Percentiles rank a stretch among this genome's conserved stretches.
These are phyloP conservation scores for Stellera chamaejasme DNA, from an alignment of 345 rosid species.

Conservation along the genomic window DNA sequence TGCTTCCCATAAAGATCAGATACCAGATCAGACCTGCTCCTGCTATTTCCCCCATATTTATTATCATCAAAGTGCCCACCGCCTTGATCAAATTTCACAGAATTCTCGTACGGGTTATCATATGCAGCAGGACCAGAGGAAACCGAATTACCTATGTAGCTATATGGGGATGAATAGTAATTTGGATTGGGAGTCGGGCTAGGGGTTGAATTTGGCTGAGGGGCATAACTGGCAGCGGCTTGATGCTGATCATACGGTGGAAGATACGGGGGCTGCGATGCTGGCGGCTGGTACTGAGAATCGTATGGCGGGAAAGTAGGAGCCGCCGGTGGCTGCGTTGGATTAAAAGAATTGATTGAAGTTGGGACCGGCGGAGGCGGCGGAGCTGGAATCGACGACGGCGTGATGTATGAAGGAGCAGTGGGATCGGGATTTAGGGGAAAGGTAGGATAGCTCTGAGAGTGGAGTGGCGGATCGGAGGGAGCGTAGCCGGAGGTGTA, in stretches of 20 bases:
- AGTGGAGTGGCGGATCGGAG: constrained; percentile 45
- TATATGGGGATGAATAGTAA: constrained; percentile 35
- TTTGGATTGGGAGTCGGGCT: constrained; percentile 25
- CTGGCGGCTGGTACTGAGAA: constrained; percentile 43
- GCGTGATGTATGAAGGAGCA: constrained; percentile 53
- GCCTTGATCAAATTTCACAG: constrained; percentile 46
- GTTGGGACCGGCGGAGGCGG: constrained; percentile 23
- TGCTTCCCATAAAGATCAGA: constrained; percentile 58
- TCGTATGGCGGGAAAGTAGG: constrained; percentile 60
- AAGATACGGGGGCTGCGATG: constrained; percentile 38
- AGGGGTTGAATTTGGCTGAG: constrained; percentile 27
- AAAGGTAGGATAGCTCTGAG: constrained; percentile 44
- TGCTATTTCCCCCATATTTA: constrained; percentile 31
- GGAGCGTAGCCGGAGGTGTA: constrained; percentile 38
- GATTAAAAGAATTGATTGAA: constrained; percentile 26
- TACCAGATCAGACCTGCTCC: constrained; percentile 44
- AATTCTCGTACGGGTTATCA: constrained; percentile 41
- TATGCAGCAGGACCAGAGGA: constrained; percentile 35
- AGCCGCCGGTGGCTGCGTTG: constrained; percentile 23
- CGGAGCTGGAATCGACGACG: constrained; percentile 21
- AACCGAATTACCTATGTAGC: constrained; percentile 31
- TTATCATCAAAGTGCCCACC: constrained; percentile 33
- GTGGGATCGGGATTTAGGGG: constrained; percentile 56
- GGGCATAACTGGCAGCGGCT: constrained; percentile 30
- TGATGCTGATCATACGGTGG: constrained; percentile 63